Evolutionary conservation across 2,329 filamentous ascomycete genomes (phyloP).

Genomic region (Hymenoscyphus fraxineus): DNA sequence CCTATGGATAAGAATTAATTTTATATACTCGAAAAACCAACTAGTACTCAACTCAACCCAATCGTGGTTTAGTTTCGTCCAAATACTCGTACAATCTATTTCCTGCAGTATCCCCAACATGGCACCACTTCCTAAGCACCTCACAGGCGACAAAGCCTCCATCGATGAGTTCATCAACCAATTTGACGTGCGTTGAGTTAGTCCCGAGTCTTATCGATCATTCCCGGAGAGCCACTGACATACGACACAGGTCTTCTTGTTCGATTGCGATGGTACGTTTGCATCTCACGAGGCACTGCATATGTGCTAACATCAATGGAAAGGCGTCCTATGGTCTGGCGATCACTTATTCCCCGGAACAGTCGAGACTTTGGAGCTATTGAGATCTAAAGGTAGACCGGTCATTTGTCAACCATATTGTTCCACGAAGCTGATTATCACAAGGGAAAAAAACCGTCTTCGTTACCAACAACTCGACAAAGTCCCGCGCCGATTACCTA

Average conservation of each 20-base stretch:
- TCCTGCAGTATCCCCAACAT: conserved; percentile 5
- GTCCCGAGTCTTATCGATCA: conserved; percentile 14
- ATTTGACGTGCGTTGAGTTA: conserved; percentile 74
- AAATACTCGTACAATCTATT: background rate
- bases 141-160: conserved; percentile 74
- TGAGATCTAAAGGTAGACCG: conserved; percentile 66
- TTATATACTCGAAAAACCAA: too few relatives aligned
- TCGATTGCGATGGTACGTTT: conserved; percentile 88
- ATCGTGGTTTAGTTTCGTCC: too few relatives aligned
- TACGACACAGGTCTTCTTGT: conserved; percentile 70
- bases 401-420: background rate
- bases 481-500: conserved; percentile 86
- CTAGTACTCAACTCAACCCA: too few relatives aligned
- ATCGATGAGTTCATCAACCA: conserved; percentile 81
- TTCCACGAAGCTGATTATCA: conserved; percentile 10
- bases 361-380: conserved; percentile 77
- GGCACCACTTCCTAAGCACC: conserved; percentile 48
- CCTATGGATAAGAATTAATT: too few relatives aligned
- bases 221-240: conserved; percentile 22
- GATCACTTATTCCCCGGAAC: conserved; percentile 83
- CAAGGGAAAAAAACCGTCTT: conserved; percentile 89
- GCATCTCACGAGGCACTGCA: conserved; percentile 15
- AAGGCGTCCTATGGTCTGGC: conserved; percentile 94
- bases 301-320: background rate
- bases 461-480: conserved; percentile 98